A percentile compares a stretch with the other conserved stretches of the same genome.
These are phyloP conservation scores for Camelina neglecta DNA, from an alignment of 345 rosid genomes.

Conservation along the genomic window DNA sequence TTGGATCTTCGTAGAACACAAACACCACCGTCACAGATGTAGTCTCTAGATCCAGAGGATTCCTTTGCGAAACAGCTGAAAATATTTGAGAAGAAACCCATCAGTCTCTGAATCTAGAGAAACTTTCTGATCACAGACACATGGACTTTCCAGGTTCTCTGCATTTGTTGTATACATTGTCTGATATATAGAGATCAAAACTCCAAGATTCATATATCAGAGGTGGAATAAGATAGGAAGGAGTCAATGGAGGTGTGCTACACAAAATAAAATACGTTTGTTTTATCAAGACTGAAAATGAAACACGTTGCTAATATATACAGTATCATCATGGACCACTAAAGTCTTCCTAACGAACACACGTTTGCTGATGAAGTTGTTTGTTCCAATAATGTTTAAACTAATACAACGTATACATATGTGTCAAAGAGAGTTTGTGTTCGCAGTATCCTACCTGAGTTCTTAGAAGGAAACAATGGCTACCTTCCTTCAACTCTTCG, in stretches of 20 bases:
- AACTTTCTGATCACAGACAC: conserved; percentile 22
- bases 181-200: conserved; percentile 16
- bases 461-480: conserved; percentile 9
- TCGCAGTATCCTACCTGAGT: conserved; percentile 24
- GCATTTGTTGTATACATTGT: conserved; percentile 5
- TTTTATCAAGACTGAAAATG: conserved; percentile 14
- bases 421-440: background rate
- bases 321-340: conserved; percentile 1
- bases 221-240: conserved; percentile 8
- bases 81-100: conserved; percentile 39
- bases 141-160: conserved; percentile 6
- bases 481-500: conserved; percentile 20
- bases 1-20: conserved; percentile 41
- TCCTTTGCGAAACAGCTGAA: conserved; percentile 42
- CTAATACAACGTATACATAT: background rate
- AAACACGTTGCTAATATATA: conserved; percentile 25
- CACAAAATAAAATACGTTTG: background rate
- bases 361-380: conserved; percentile 17
- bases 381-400: conserved; percentile 15
- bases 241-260: conserved; percentile 38
- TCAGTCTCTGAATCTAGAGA: background rate
- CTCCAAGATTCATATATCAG: background rate
- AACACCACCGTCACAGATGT: conserved; percentile 40
- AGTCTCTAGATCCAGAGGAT: conserved; percentile 34
- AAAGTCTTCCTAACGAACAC: background rate